Evolutionary conservation across 768 basidiomycete species (phyloP).

Genomic region (Suillus brevipes): DNA sequence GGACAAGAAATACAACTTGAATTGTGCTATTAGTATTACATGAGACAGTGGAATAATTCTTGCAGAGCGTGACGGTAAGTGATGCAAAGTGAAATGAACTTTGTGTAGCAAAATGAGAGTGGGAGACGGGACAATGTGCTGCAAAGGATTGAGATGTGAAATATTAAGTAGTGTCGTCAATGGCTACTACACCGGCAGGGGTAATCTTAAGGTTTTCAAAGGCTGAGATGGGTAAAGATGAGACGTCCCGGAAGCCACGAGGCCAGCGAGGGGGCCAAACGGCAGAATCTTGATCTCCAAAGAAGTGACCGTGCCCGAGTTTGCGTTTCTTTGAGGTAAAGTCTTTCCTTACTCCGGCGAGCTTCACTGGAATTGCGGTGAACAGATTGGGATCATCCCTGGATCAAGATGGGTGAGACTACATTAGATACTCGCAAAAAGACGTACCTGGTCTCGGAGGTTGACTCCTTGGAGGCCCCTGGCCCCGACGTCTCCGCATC

Average conservation of each 20-base stretch:
- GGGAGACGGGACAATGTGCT: too few species aligned
- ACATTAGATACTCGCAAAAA: neutral
- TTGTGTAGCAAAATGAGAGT: too few species aligned
- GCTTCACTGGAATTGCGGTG: neutral
- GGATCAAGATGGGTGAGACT: neutral
- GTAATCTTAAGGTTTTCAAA: neutral
- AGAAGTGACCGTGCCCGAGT: neutral
- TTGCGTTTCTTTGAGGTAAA: neutral
- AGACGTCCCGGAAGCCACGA: neutral
- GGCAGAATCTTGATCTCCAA: neutral
- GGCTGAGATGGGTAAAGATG: neutral
- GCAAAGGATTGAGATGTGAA: too few species aligned
- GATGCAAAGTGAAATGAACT: too few species aligned
- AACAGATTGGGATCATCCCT: neutral
- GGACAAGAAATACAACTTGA: too few species aligned
- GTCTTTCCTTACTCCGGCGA: neutral
- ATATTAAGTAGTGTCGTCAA: neutral
- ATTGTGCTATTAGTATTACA: too few species aligned
- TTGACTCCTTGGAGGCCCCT: neutral
- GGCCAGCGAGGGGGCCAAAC: neutral
- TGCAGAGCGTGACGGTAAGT: too few species aligned
- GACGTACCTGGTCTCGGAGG: neutral
- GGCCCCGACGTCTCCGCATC: neutral
- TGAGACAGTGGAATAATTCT: too few species aligned
- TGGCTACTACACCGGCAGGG: neutral